These are phyloP conservation scores for Drechmeria coniospora DNA, from an alignment of 2,329 filamentous ascomycete genomes.

Conservation along the genomic window DNA sequence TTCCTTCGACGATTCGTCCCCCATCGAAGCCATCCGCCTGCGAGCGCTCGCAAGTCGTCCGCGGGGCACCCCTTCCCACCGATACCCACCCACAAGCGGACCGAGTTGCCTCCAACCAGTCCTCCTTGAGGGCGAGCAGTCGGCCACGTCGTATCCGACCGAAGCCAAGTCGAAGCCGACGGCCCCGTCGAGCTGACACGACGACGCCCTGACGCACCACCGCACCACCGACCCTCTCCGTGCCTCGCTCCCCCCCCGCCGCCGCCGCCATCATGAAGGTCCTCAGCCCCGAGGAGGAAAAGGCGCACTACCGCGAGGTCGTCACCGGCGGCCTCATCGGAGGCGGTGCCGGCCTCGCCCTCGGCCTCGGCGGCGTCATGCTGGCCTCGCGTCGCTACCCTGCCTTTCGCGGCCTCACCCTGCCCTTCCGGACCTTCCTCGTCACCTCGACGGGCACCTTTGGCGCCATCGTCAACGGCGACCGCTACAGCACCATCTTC, in stretches of 20 bases:
- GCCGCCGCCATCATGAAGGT: constrained; percentile 58
- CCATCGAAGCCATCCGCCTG: no score
- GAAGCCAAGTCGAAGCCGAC: no score
- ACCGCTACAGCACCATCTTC: constrained; percentile 49
- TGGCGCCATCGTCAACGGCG: constrained; percentile 74
- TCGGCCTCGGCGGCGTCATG: constrained; percentile 54
- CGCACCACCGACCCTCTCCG: not conserved
- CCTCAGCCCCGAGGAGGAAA: constrained; percentile 84
- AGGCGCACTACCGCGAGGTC: constrained; percentile 67
- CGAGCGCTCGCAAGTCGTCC: no score
- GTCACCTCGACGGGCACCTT: constrained; percentile 72
- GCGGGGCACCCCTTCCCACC: no score
- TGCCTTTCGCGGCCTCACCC: constrained; percentile 64
- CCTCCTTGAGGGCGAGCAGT: no score
- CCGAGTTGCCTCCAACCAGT: no score
- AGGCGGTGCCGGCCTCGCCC: constrained; percentile 48
- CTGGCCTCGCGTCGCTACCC: constrained; percentile 55
- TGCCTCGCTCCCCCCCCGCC: not conserved
- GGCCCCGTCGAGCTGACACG: no score
- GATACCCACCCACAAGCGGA: no score
- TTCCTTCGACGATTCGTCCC: no score
- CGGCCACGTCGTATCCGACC: no score
- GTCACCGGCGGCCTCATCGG: constrained; percentile 67
- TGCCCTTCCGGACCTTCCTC: constrained; percentile 86
- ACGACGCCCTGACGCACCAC: not conserved